phyloP scores from a whole-genome alignment of 2,329 filamentous ascomycete genomes.

The Beauveria scarabaeidicola region DNA sequence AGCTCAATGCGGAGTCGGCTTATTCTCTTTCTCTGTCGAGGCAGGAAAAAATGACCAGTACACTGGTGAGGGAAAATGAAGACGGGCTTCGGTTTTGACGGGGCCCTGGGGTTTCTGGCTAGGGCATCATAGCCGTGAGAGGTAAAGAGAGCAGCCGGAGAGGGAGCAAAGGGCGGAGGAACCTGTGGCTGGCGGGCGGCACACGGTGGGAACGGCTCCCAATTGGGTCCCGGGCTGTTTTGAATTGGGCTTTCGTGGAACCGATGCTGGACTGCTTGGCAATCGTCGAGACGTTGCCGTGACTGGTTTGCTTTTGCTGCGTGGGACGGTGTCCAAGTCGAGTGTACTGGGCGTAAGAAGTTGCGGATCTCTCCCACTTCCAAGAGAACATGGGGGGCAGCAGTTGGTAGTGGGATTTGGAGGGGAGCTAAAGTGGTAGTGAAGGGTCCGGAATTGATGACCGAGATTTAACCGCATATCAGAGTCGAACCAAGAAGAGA shows the following conservation, averaged over 20 bases:
- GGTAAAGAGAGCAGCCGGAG: neutral
- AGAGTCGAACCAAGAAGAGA: neutral
- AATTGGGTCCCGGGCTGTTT: neutral
- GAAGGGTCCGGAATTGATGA: neutral
- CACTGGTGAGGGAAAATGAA: neutral
- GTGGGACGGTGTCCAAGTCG: neutral
- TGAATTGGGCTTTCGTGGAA: neutral
- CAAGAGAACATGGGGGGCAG: neutral
- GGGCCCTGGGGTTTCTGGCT: neutral
- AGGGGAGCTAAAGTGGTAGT: neutral
- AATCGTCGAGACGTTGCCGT: neutral
- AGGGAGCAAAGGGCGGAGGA: neutral
- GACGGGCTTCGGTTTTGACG: neutral
- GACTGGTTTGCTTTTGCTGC: neutral
- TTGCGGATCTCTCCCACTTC: conserved; percentile 11
- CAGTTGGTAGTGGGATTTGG: neutral
- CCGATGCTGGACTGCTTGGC: neutral
- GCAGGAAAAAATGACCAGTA: neutral
- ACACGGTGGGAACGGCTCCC: neutral
- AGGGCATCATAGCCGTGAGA: conserved; percentile 4
- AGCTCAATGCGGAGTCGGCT: neutral
- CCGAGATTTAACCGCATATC: conserved; percentile 9
- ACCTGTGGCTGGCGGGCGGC: neutral
- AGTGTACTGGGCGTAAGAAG: neutral
- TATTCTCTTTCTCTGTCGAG: neutral